phyloP scores from a whole-genome alignment of 495 filamentous ascomycete species.

The Talaromyces adpressus region DNA sequence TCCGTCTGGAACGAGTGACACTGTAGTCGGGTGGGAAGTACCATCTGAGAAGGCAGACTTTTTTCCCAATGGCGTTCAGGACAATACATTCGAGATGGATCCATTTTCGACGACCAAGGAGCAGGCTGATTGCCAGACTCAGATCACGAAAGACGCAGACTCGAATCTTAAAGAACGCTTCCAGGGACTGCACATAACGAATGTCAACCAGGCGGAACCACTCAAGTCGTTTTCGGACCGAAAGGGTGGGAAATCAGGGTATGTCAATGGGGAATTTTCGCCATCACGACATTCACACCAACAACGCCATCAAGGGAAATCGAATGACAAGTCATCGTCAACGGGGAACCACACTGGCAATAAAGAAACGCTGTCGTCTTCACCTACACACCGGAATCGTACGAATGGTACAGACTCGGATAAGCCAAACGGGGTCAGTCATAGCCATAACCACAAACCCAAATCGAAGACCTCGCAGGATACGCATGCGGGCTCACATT shows the following conservation, averaged over 20 bases:
- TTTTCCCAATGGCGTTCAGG: conserved; percentile 33
- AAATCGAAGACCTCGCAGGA: conserved; percentile 30
- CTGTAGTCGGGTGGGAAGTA: conserved; percentile 34
- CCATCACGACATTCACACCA: conserved; percentile 23
- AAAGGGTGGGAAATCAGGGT: conserved; percentile 22
- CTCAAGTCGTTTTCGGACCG: conserved; percentile 18
- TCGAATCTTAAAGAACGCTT: conserved; percentile 30
- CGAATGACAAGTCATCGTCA: conserved; percentile 23
- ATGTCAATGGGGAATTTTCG: conserved; percentile 9
- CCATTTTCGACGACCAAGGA: conserved; percentile 7
- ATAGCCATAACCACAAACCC: conserved; percentile 26
- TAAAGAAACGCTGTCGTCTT: conserved; percentile 17
- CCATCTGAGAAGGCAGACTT: conserved; percentile 38
- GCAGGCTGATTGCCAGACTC: background rate
- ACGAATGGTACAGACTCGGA: conserved; percentile 30
- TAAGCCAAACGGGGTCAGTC: conserved; percentile 28
- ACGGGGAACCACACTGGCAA: background rate
- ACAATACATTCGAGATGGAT: conserved; percentile 33
- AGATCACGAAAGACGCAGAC: conserved; percentile 19
- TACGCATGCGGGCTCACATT: conserved; percentile 15
- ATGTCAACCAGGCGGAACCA: conserved; percentile 27
- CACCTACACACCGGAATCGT: conserved; percentile 26
- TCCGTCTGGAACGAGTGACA: conserved; percentile 32
- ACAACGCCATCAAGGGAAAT: conserved; percentile 20
- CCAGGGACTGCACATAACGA: conserved; percentile 32